A percentile compares a stretch with the other conserved stretches of the same genome.
Conservation (phyloP, 2,329 filamentous ascomycete genomes). For the Stenocarpella maydis region DNA sequence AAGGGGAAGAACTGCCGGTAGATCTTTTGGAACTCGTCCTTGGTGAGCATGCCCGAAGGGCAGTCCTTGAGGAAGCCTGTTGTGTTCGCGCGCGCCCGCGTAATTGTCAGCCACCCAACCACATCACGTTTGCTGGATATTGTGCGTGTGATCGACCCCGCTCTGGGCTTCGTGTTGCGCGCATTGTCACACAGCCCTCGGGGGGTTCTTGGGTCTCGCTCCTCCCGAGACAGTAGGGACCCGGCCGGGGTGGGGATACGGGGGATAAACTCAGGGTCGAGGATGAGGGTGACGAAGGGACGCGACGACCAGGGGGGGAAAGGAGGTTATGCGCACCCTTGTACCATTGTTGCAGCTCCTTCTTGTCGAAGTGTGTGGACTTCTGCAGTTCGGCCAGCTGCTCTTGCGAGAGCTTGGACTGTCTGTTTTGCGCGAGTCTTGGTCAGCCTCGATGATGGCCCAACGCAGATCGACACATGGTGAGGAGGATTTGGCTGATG, state of each 20-base stretch:
- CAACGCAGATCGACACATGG: not conserved
- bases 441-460: constrained; percentile 25
- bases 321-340: constrained; percentile 72
- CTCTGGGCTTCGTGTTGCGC: not conserved
- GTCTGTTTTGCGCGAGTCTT: constrained; percentile 61
- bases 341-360: constrained; percentile 99
- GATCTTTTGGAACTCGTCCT: constrained; percentile 99
- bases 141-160: not conserved
- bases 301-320: not conserved
- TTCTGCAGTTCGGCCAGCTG: constrained; percentile 95
- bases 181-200: not conserved
- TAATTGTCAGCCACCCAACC: not conserved
- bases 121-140: not conserved
- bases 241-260: not conserved
- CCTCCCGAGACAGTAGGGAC: not conserved
- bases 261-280: not conserved
- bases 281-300: not conserved
- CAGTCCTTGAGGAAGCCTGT: constrained; percentile 98
- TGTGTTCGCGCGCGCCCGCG: constrained; percentile 22
- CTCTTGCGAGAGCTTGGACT: constrained; percentile 97
- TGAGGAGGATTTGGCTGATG: not conserved
- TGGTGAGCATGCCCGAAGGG: constrained; percentile 94
- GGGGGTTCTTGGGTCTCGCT: not conserved
- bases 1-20: constrained; percentile 99
- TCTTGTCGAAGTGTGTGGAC: constrained; percentile 99